These are phyloP conservation scores for Lunasporangiospora selenospora DNA, from an alignment of 192 early-diverging fungal genomes.

Conservation along the genomic window DNA sequence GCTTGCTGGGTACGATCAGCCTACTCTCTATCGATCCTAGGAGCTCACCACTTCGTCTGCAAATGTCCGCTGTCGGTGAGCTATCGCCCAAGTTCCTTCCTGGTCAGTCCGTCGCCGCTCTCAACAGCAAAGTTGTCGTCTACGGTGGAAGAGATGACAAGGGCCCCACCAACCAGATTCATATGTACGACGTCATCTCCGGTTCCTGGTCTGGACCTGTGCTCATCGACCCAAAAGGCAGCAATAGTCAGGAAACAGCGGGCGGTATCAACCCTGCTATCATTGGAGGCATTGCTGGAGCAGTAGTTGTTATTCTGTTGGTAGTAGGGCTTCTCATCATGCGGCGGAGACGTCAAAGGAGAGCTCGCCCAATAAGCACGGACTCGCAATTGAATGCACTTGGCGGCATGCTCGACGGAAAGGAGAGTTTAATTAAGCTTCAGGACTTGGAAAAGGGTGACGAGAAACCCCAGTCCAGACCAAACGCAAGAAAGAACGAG, in stretches of 20 bases:
- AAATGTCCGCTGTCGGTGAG: neutral
- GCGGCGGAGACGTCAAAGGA: constrained; percentile 8
- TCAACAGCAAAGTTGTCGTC: constrained; percentile 37
- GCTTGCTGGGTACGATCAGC: too few species aligned
- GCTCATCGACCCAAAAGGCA: constrained; percentile 8
- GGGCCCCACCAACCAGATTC: constrained; percentile 8
- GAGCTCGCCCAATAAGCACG: too few species aligned
- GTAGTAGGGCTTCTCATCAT: neutral
- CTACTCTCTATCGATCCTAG: constrained; percentile 32
- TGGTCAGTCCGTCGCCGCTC: constrained; percentile 22
- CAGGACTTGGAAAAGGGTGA: too few species aligned
- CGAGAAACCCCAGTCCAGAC: too few species aligned
- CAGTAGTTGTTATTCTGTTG: constrained; percentile 10
- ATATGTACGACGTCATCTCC: constrained; percentile 32
- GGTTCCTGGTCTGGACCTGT: constrained; percentile 35
- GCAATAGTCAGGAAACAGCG: neutral
- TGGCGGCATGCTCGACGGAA: too few species aligned
- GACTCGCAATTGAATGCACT: too few species aligned
- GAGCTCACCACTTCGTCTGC: constrained; percentile 1
- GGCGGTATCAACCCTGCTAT: neutral
- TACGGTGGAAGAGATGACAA: constrained; percentile 9
- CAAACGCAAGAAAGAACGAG: too few species aligned
- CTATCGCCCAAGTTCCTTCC: constrained; percentile 8
- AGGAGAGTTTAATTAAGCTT: too few species aligned
- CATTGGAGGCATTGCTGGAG: constrained; percentile 32